phyloP scores from a whole-genome alignment of 495 filamentous ascomycete genomes.

The Penicillium coffeae region DNA sequence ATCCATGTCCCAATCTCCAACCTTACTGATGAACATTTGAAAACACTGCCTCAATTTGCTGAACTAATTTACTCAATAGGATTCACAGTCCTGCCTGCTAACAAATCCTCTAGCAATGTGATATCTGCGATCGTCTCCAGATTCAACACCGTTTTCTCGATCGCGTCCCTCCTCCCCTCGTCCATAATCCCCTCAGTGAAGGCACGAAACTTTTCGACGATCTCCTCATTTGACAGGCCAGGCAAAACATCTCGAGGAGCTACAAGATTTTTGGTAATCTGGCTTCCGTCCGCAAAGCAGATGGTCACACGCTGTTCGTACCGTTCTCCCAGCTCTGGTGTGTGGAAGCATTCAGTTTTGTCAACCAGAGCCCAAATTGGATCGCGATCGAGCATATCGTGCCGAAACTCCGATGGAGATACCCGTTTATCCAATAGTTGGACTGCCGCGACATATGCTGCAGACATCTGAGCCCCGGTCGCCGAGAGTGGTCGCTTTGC shows the following conservation, averaged over 20 bases:
- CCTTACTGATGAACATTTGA: too few species aligned
- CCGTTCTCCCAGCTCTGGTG: conserved; percentile 8
- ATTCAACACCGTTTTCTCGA: conserved; percentile 29
- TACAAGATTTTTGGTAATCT: conserved; percentile 15
- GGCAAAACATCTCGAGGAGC: not conserved
- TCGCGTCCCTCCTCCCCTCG: conserved; percentile 21
- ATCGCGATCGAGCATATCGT: conserved; percentile 33
- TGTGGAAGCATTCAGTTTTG: conserved; percentile 34
- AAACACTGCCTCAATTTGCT: too few species aligned
- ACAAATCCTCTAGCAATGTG: not conserved
- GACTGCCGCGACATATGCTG: conserved; percentile 36
- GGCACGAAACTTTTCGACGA: conserved; percentile 28
- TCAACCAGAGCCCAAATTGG: conserved; percentile 33
- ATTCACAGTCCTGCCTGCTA: not conserved
- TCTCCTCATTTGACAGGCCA: conserved; percentile 30
- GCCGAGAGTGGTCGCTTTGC: conserved; percentile 30
- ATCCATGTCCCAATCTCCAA: not conserved
- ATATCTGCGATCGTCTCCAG: conserved; percentile 22
- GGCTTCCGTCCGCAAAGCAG: conserved; percentile 21
- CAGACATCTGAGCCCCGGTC: conserved; percentile 44
- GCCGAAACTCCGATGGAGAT: conserved; percentile 27
- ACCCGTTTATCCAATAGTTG: conserved; percentile 39
- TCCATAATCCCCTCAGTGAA: conserved; percentile 27
- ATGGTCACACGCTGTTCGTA: conserved; percentile 9
- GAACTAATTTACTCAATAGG: conserved; percentile 2